Conservation (phyloP, 495 filamentous ascomycete species). For the Penicillium cinerascens region DNA sequence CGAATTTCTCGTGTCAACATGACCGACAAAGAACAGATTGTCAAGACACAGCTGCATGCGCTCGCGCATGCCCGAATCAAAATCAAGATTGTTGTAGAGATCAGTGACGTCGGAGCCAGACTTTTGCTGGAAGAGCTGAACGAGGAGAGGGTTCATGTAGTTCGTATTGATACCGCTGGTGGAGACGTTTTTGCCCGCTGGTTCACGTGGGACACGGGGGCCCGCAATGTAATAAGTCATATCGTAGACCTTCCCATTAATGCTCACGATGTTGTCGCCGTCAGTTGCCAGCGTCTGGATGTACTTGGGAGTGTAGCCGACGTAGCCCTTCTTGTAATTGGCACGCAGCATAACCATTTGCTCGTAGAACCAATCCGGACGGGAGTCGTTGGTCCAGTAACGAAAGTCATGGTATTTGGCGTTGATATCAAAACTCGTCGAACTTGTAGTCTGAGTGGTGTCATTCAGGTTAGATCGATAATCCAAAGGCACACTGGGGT, state of each 20-base stretch:
- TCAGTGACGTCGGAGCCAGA: conserved; percentile 79
- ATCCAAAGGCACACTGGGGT: conserved; percentile 72
- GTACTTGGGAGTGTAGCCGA: conserved; percentile 80
- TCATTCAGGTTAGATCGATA: conserved; percentile 72
- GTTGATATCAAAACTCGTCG: conserved; percentile 68
- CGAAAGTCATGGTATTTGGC: conserved; percentile 91
- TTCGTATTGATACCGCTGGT: conserved; percentile 57
- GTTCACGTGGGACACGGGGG: conserved; percentile 61
- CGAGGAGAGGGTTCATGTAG: conserved; percentile 78
- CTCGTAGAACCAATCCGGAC: conserved; percentile 88
- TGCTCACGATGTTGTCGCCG: conserved; percentile 65
- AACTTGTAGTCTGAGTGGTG: conserved; percentile 57
- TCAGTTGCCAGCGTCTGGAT: conserved; percentile 65
- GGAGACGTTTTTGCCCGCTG: conserved; percentile 38
- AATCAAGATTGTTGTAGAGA: conserved; percentile 67
- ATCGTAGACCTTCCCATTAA: conserved; percentile 83
- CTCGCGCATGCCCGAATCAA: conserved; percentile 50
- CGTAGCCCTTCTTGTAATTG: conserved; percentile 81
- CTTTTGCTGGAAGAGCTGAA: conserved; percentile 70
- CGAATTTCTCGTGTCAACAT: conserved; percentile 89
- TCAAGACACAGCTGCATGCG: conserved; percentile 84
- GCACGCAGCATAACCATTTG: conserved; percentile 71
- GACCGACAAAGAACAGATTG: conserved; percentile 93
- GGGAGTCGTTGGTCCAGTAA: conserved; percentile 71
- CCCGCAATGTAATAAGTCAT: conserved; percentile 80